These are phyloP conservation scores for Vigna trinervia DNA, from an alignment of 306 rosid genomes.

Conservation along the genomic window DNA sequence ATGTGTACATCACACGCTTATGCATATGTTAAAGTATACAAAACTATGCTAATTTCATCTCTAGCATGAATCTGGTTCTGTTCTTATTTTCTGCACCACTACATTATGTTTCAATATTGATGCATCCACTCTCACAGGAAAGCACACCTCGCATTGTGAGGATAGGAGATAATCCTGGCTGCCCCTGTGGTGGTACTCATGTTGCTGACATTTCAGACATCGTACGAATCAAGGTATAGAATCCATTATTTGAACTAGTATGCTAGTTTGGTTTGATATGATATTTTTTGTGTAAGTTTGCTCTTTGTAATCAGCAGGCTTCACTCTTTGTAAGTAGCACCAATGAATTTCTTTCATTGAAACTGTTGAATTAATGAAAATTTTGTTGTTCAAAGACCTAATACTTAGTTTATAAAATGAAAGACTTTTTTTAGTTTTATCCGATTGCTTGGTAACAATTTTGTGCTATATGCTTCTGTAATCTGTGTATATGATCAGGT, in stretches of 20 bases:
- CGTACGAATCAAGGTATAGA: conserved; percentile 54
- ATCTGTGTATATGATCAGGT: conserved; percentile 54
- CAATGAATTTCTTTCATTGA: conserved; percentile 11
- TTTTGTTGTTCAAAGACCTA: neutral
- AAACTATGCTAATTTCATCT: neutral
- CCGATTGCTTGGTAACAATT: conserved; percentile 3
- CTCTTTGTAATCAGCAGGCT: conserved; percentile 1
- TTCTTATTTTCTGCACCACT: conserved; percentile 2
- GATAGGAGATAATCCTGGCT: conserved; percentile 63
- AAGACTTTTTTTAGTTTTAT: neutral
- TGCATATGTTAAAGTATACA: neutral
- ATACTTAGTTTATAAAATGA: neutral
- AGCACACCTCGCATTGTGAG: conserved; percentile 75
- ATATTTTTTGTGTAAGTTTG: neutral
- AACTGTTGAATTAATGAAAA: neutral
- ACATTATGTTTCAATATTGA: conserved; percentile 38
- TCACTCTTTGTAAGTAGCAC: neutral
- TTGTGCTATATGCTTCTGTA: conserved; percentile 13
- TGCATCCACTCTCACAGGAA: conserved; percentile 51
- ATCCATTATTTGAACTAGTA: conserved; percentile 28
- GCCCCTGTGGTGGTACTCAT: conserved; percentile 89
- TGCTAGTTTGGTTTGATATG: conserved; percentile 10
- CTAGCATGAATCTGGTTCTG: conserved; percentile 11
- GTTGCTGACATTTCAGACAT: conserved; percentile 75
- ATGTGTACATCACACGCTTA: conserved; percentile 12